Conservation (phyloP, 495 filamentous ascomycete genomes). For the Penicillium subrubescens region DNA sequence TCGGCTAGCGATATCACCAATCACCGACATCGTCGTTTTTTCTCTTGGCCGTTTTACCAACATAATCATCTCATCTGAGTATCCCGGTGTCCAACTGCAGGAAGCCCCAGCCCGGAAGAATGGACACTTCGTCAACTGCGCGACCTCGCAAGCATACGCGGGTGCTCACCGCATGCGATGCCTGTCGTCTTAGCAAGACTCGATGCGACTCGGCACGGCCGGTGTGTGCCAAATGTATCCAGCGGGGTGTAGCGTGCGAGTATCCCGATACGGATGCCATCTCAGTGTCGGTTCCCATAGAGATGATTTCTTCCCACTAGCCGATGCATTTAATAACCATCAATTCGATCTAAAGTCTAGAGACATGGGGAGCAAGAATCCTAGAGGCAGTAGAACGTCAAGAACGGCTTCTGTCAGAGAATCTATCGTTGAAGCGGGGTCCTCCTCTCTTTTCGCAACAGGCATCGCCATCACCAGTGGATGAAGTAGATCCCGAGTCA, state of each 20-base stretch:
- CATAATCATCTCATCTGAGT: neutral
- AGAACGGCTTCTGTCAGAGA: conserved; percentile 29
- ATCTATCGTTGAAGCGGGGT: conserved; percentile 11
- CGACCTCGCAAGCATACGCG: conserved; percentile 34
- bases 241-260: conserved; percentile 32
- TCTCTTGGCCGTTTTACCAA: neutral
- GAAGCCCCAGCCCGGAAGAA: conserved; percentile 8
- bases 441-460: conserved; percentile 10
- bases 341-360: conserved; percentile 21
- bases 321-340: conserved; percentile 17
- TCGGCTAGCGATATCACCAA: conserved; percentile 10
- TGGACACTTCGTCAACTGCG: conserved; percentile 13
- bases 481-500: conserved; percentile 28
- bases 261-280: conserved; percentile 35
- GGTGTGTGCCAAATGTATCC: conserved; percentile 33
- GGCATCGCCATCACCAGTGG: conserved; percentile 19
- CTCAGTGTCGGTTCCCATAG: conserved; percentile 30
- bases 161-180: conserved; percentile 34
- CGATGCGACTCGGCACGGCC: conserved; percentile 33
- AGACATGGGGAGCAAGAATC: conserved; percentile 31
- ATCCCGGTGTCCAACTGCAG: conserved; percentile 9
- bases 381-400: conserved; percentile 33
- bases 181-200: conserved; percentile 35
- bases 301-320: conserved; percentile 9
- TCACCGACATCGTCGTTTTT: conserved; percentile 4